Conservation (phyloP, 768 basidiomycete species). For the Sistotremastrum niveocremeum region DNA sequence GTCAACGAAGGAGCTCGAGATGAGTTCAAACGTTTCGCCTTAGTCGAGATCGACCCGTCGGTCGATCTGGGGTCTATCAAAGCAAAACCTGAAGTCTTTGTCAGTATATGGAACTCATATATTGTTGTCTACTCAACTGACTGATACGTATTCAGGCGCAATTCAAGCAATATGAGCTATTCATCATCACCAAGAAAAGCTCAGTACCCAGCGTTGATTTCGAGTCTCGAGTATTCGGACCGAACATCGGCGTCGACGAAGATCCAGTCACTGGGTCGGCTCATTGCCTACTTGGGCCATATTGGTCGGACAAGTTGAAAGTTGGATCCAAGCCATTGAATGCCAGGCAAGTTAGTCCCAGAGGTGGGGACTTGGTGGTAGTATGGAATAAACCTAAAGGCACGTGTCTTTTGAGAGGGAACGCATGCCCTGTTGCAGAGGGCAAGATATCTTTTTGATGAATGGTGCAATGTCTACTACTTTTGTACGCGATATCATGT, state of each 20-base stretch:
- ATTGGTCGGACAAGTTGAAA: constrained; percentile 27
- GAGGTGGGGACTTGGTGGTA: constrained; percentile 34
- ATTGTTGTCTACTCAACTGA: too few relatives aligned
- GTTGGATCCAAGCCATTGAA: constrained; percentile 19
- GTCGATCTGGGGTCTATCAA: background rate
- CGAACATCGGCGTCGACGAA: constrained; percentile 11
- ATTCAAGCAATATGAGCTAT: background rate
- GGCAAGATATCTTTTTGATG: too few relatives aligned
- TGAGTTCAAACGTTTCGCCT: background rate
- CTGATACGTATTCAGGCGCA: background rate
- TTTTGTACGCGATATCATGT: too few relatives aligned
- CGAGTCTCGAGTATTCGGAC: constrained; percentile 18
- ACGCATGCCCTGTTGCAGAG: too few relatives aligned
- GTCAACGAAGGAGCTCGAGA: background rate
- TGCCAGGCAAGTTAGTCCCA: constrained; percentile 38
- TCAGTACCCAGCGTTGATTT: constrained; percentile 8
- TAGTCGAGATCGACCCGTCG: background rate
- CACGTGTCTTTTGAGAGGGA: constrained; percentile 22
- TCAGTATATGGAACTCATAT: background rate
- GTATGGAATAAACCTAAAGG: constrained; percentile 22
- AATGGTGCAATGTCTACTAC: too few relatives aligned
- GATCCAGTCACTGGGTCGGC: constrained; percentile 22
- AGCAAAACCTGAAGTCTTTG: background rate
- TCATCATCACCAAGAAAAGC: constrained; percentile 11
- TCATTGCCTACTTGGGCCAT: constrained; percentile 15